phyloP scores from a whole-genome alignment of 805 yeast species.

The Lachancea meyersii region DNA sequence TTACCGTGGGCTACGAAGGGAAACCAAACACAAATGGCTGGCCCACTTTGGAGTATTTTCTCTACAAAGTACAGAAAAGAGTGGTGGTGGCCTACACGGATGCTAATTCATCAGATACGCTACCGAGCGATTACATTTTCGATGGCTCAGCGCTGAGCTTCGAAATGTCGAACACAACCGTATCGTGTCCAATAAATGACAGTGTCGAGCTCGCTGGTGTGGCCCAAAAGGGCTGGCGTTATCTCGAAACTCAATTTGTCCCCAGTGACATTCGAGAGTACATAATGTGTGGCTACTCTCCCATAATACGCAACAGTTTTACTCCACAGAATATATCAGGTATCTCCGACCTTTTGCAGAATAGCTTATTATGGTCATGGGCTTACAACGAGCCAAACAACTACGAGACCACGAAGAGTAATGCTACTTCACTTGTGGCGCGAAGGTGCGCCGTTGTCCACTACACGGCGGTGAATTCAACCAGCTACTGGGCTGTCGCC shows the following conservation, averaged over 20 bases:
- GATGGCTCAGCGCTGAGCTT: conserved; percentile 21
- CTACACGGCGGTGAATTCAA: conserved; percentile 15
- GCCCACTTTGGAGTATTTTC: conserved; percentile 34
- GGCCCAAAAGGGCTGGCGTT: conserved; percentile 33
- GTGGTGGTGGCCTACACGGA: conserved; percentile 29
- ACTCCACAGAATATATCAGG: conserved; percentile 17
- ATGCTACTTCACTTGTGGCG: conserved; percentile 30
- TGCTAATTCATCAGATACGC: conserved; percentile 18
- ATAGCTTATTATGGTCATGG: conserved; percentile 69
- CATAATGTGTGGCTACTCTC: conserved; percentile 56
- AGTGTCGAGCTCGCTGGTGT: conserved; percentile 10
- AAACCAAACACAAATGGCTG: conserved; percentile 20
- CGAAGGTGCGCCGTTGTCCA: conserved; percentile 41
- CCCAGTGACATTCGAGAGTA: conserved; percentile 34
- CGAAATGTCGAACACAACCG: conserved; percentile 17
- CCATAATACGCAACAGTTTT: conserved; percentile 46
- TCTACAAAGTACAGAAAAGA: conserved; percentile 34
- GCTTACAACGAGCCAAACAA: conserved; percentile 45
- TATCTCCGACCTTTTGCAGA: conserved; percentile 31
- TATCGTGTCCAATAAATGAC: conserved; percentile 18
- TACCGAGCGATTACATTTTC: conserved; percentile 31
- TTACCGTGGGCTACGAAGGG: conserved; percentile 16
- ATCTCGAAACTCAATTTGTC: conserved; percentile 41
- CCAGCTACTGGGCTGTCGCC: conserved; percentile 54
- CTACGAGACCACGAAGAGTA: conserved; percentile 8